These are phyloP conservation scores for Detonula confervacea DNA, from an alignment of 352 stramenopile genomes.

Conservation along the genomic window DNA sequence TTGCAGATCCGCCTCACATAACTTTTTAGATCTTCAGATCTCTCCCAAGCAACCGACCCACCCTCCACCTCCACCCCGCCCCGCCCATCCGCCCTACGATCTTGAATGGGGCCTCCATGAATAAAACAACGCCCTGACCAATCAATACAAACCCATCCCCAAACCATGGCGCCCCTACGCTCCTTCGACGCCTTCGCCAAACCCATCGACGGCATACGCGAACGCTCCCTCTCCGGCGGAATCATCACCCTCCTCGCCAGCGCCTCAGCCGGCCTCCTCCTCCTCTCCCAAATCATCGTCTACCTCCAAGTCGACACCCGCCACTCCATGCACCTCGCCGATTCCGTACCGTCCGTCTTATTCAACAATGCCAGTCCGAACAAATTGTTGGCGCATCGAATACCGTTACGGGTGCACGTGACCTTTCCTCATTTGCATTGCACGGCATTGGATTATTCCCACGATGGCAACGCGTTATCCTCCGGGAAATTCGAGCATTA, in stretches of 20 bases:
- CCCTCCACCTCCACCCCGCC: no score
- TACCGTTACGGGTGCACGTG: constrained; percentile 66
- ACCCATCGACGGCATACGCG: constrained; percentile 64
- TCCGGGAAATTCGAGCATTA: constrained; percentile 52
- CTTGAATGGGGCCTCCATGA: no score
- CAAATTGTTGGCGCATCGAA: constrained; percentile 26
- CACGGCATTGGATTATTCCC: constrained; percentile 60
- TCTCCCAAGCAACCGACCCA: no score
- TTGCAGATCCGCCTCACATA: no score
- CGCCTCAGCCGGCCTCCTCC: constrained; percentile 52
- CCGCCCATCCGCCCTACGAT: no score
- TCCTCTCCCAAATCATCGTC: constrained; percentile 72
- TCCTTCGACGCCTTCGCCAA: constrained; percentile 74
- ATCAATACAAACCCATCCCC: no score
- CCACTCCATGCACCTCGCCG: constrained; percentile 70
- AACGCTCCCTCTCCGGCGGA: constrained; percentile 63
- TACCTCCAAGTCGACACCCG: constrained; percentile 61
- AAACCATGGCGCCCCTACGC: constrained; percentile 41
- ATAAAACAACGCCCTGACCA: no score
- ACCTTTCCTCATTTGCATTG: constrained; percentile 78
- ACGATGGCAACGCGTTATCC: constrained; percentile 54
- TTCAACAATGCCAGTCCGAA: constrained; percentile 27
- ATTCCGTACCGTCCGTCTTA: constrained; percentile 53
- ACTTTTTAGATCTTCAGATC: no score
- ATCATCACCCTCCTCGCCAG: constrained; percentile 75